These are phyloP conservation scores for Fraxinus sp. DNA, from an alignment of 305 asterid species.

Conservation along the genomic window DNA sequence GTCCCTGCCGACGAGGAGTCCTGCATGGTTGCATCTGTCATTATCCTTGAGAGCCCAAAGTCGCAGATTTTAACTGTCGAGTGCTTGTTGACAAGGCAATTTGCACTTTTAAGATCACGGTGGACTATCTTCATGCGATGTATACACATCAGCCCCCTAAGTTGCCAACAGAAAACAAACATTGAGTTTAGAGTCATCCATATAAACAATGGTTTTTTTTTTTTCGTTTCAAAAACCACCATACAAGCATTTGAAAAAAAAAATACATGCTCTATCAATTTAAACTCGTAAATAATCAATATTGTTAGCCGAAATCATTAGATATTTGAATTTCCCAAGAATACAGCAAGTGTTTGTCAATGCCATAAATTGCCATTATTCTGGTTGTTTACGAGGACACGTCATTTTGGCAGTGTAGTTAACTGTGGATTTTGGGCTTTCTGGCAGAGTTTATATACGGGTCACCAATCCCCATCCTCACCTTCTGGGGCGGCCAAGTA, in stretches of 20 bases:
- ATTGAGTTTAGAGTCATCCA: conserved; percentile 16
- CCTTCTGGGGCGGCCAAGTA: neutral
- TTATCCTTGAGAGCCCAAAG: conserved; percentile 93
- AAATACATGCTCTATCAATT: neutral
- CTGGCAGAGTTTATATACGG: neutral
- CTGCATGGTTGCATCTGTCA: conserved; percentile 54
- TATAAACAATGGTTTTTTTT: neutral
- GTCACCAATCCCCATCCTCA: neutral
- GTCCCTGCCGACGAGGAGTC: conserved; percentile 92
- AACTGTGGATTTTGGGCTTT: neutral
- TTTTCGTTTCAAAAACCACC: neutral
- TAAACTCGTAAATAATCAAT: neutral
- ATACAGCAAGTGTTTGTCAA: neutral
- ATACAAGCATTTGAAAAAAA: neutral
- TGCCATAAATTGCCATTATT: neutral
- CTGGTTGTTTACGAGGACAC: neutral
- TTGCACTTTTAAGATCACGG: conserved; percentile 95
- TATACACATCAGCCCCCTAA: conserved; percentile 94
- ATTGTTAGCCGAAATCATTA: neutral
- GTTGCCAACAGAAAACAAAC: conserved; percentile 25
- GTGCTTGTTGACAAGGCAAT: conserved; percentile 94
- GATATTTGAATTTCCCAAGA: neutral
- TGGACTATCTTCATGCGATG: conserved; percentile 98
- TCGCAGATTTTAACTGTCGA: conserved; percentile 95
- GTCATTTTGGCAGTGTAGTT: neutral